Evolutionary conservation across 257 asterid genomes (phyloP), one percentile per base, ranked within the genome.

Genomic region (Plantago elongata): DNA sequence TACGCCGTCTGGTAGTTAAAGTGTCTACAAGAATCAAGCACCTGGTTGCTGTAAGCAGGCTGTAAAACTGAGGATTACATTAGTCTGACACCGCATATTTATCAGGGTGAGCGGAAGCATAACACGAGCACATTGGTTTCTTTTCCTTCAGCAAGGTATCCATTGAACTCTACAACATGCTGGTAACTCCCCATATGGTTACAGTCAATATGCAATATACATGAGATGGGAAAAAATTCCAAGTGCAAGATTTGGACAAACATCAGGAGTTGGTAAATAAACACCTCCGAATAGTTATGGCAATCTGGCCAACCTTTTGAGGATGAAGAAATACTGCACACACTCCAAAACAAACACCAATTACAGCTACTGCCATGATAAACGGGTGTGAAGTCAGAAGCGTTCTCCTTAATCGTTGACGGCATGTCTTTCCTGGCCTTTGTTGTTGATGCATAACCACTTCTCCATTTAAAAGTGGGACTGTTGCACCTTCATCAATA

Each of bases 301-400:
- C 81, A 0, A 93, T 59, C 65, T 59, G 81, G 62, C 75, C 65
- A 9, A 79, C 81, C 76, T 72, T 73, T 30, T 47, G 80, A 15
- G 94, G 99, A 74, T 89, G 99, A 65, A 93, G 67, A 29, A 74
- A 58, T 18, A 75, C 81, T 8, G 83, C 80, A 56, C 96, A 93
- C 9, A 89, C 62, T 56, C 96, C 97, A 37, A 76, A 80, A 63
- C 99, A 93, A 43, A 87, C 73, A 16, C 89, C 75, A 14, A 80
- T 54, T 11, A 80, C 89, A 17, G 82, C 48, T 6, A 78, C 64
- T 0, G 70, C 73, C 59, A 72, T 62, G 45, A 84, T 38, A 37
- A 87, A 80, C 27, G 79, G 79, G 7, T 89, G 84, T 40, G 84
- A 76, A 14, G 76, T 73, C 49, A 73, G 50, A 16, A 70, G 38